Base-by-base conservation (phyloP, 2,329 filamentous ascomycete species). In the Xylaria sp. region DNA sequence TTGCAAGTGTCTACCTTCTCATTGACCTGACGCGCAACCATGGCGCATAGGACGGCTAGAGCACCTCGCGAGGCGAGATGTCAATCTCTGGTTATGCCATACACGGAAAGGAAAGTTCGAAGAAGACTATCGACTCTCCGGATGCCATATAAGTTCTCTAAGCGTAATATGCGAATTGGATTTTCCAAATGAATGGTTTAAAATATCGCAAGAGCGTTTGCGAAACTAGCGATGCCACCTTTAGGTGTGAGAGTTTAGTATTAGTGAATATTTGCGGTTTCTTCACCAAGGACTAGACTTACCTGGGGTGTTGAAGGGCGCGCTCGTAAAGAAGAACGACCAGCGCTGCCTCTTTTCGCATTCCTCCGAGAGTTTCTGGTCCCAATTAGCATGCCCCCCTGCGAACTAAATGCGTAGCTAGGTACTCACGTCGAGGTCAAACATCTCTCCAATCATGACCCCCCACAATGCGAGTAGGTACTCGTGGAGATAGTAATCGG, bases 401-500 rank as follows among this genome's bases (percentile, higher is more conserved):
- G 5, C 11, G 24, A 26, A 26, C 11, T 26, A 26, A 11, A 26
- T 5, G 24, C 24, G 11, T 26, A n/a, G n/a, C n/a, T n/a, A n/a
- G n/a, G n/a, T n/a, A 11, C 24, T 26, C 24, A 26, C 24, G 5
- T 60, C 54, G 2, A 60, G 51, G 22, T 60, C 57, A 50, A 50
- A 60, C 13, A 60, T 48, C 37, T 60, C 57, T 2, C 57, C 57
- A n/a, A 60, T 57, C 4, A 54, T 54, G 39, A 52, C 52, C 18
- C 57, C 57, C 57, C 54, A 60, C 5, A 60, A 46, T 11, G 57
- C 54, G 42, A 60, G n/a, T 9, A 60, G 38, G 38, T 60, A 57
- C 20, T 60, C 57, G 11, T 60, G 57, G 17, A 60, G 57, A 16
- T 60, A 60, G 17, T 57, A 60, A 6, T 60, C 57, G 54, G n/a